Conservation (phyloP, 1,139 yeast species). For the Blastobotrys petasosporus region DNA sequence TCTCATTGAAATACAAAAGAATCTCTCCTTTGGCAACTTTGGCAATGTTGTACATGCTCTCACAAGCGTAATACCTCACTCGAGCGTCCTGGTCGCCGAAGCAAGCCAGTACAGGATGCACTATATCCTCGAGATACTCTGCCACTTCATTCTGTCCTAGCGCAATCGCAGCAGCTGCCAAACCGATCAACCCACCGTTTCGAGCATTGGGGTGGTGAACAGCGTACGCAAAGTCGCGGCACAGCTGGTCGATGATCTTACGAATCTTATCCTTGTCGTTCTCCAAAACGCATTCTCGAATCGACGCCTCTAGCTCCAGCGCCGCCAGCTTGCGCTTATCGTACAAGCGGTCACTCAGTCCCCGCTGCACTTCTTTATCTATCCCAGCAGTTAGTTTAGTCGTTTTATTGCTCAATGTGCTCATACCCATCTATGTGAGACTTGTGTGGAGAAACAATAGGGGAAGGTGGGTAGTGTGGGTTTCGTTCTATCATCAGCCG, state of each 20-base stretch:
- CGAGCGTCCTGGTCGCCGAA: conserved; percentile 96
- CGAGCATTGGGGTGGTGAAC: conserved; percentile 72
- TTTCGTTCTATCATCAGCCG: too few relatives aligned
- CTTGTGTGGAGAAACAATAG: background rate
- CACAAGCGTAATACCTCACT: conserved; percentile 96
- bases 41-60: conserved; percentile 90
- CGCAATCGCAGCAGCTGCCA: conserved; percentile 76
- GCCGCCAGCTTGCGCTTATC: conserved; percentile 96
- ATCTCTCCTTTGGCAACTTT: conserved; percentile 97
- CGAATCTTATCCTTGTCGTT: conserved; percentile 66
- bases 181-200: conserved; percentile 69
- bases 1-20: conserved; percentile 82
- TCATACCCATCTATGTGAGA: conserved; percentile 4
- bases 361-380: conserved; percentile 75
- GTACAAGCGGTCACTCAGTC: conserved; percentile 81
- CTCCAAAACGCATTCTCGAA: conserved; percentile 62
- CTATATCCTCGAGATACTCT: conserved; percentile 71
- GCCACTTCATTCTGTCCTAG: conserved; percentile 67
- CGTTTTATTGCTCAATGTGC: background rate
- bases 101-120: conserved; percentile 91
- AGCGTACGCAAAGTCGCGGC: conserved; percentile 68
- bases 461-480: background rate
- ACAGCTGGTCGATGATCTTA: conserved; percentile 58
- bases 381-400: background rate
- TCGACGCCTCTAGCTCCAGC: conserved; percentile 74